Percentiles rank a stretch among this genome's conserved stretches.
Evolutionary conservation across 1,139 yeast species (phyloP).

Genomic region (Sugiyamaella grinbergsii): DNA sequence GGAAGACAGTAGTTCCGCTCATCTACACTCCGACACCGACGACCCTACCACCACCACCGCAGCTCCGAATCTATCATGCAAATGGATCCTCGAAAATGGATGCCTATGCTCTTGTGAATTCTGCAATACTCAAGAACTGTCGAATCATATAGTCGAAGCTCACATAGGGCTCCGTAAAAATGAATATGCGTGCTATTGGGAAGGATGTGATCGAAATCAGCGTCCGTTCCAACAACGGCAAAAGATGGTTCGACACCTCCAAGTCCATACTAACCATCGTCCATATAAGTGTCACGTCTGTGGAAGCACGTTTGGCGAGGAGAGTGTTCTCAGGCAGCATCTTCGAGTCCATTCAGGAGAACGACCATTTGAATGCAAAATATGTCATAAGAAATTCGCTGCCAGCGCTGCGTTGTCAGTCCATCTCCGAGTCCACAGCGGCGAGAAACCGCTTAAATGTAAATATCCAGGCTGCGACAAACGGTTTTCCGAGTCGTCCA

Average conservation of each 20-base stretch:
- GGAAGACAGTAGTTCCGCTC: no score
- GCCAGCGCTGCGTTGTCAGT: constrained; percentile 57
- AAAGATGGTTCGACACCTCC: constrained; percentile 80
- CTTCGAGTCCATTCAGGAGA: constrained; percentile 85
- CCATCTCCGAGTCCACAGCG: constrained; percentile 85
- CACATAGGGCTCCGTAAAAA: constrained; percentile 80
- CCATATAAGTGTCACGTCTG: constrained; percentile 74
- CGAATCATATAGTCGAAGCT: constrained; percentile 62
- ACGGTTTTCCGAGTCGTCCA: constrained; percentile 85
- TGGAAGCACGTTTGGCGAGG: constrained; percentile 68
- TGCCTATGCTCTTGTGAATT: constrained; percentile 56
- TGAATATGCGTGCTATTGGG: constrained; percentile 74
- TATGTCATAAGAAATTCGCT: constrained; percentile 76
- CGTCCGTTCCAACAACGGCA: constrained; percentile 78
- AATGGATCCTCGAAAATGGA: constrained; percentile 51
- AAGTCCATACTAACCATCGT: constrained; percentile 81
- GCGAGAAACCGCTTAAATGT: constrained; percentile 85
- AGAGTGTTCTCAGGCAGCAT: constrained; percentile 68
- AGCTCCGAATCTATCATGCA: constrained; percentile 38
- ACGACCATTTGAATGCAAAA: constrained; percentile 78
- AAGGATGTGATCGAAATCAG: constrained; percentile 64
- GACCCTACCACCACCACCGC: background rate
- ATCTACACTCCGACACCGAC: background rate
- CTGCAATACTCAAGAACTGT: constrained; percentile 58
- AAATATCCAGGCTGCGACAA: constrained; percentile 80